Percentiles rank a stretch among this genome's conserved stretches.
phyloP scores from a whole-genome alignment of 352 stramenopile genomes.

The Aphanomyces cochlioides region DNA sequence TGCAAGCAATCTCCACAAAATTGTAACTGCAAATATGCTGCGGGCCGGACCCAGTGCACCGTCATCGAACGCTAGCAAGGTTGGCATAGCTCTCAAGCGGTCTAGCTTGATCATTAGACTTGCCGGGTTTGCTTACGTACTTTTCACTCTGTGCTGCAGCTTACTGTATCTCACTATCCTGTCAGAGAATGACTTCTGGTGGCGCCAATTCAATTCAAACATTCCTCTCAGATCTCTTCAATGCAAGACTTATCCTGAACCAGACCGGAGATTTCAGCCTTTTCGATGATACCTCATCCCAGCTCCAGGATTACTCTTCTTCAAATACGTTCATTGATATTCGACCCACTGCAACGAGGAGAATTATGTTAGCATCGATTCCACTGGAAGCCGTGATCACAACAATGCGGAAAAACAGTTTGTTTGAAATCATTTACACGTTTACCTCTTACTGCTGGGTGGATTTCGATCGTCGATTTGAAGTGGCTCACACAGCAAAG shows the following conservation, averaged over 20 bases:
- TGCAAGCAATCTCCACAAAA: too few relatives aligned
- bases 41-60: too few relatives aligned
- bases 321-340: constrained; percentile 19
- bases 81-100: too few relatives aligned
- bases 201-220: constrained; percentile 25
- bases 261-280: neutral
- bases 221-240: constrained; percentile 16
- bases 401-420: constrained; percentile 3
- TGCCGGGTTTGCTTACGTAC: too few relatives aligned
- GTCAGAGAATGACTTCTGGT: constrained; percentile 21
- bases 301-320: constrained; percentile 1
- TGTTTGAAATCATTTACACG: constrained; percentile 10
- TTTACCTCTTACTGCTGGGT: constrained; percentile 18
- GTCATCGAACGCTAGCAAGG: too few relatives aligned
- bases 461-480: constrained; percentile 20
- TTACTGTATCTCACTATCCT: too few relatives aligned
- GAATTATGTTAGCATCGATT: neutral
- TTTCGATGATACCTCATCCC: neutral
- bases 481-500: neutral
- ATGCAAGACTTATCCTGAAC: neutral
- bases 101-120: too few relatives aligned
- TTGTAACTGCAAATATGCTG: too few relatives aligned
- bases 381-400: neutral
- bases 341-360: neutral
- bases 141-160: too few relatives aligned